phyloP scores from a whole-genome alignment of 176 grass and related monocot species.

The Guadua angustifolia region DNA sequence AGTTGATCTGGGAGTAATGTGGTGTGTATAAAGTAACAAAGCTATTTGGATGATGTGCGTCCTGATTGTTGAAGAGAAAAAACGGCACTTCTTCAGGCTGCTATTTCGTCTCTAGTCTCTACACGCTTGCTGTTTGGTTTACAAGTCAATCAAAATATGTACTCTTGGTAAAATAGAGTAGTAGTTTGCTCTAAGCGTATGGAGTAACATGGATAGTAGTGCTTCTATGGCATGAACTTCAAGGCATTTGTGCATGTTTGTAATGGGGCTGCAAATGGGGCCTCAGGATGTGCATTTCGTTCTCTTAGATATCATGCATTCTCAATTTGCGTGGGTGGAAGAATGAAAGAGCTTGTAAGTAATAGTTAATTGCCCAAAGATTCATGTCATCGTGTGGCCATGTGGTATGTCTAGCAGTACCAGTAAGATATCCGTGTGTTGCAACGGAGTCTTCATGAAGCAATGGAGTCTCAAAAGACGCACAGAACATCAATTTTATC shows the following conservation, averaged over 20 bases:
- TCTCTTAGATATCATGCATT: no score
- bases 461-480: no score
- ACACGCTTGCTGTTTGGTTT: background rate
- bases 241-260: background rate
- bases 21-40: slow-evolving; percentile 45
- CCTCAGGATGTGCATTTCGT: no score
- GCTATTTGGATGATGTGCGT: slow-evolving; percentile 3
- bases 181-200: background rate
- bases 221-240: background rate
- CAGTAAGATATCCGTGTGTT: no score
- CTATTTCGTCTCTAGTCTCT: background rate
- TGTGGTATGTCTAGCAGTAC: no score
- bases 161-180: background rate
- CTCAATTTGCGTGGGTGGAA: background rate
- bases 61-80: background rate
- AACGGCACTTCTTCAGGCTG: background rate
- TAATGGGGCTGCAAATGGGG: background rate
- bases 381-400: no score
- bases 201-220: background rate
- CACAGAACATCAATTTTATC: no score
- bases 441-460: no score
- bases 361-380: no score
- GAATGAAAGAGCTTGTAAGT: background rate
- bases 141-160: background rate
- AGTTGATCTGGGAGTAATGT: slow-evolving; percentile 28